Conservation (phyloP, 1,139 yeast species). For the Spathaspora jeffriesii region DNA sequence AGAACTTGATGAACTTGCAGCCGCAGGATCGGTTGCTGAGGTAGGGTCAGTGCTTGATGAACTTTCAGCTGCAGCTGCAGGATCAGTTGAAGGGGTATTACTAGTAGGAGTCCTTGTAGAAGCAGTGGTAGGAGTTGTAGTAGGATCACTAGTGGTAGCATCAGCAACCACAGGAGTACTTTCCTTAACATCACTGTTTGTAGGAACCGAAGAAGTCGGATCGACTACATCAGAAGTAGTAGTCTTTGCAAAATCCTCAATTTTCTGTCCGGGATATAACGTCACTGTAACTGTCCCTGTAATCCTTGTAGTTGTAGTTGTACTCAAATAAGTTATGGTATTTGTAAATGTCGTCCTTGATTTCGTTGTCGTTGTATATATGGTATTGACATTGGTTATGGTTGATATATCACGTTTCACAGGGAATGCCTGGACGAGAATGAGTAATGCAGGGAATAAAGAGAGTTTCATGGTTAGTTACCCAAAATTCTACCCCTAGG, state of each 20-base stretch:
- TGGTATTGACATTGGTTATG: conserved; percentile 18
- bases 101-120: background rate
- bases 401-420: background rate
- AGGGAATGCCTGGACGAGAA: background rate
- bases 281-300: background rate
- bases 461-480: background rate
- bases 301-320: background rate
- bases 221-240: background rate
- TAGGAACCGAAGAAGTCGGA: too few relatives aligned
- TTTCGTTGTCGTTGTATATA: conserved; percentile 48
- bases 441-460: background rate
- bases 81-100: conserved; percentile 2
- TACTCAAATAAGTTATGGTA: background rate
- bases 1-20: too few relatives aligned
- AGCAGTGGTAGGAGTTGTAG: conserved; percentile 2
- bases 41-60: background rate
- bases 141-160: conserved; percentile 24
- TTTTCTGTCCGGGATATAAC: background rate
- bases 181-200: too few relatives aligned
- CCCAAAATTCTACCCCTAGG: too few relatives aligned
- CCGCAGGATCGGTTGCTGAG: too few relatives aligned
- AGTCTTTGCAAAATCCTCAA: background rate
- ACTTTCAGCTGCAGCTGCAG: conserved; percentile 2
- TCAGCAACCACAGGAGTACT: conserved; percentile 20
- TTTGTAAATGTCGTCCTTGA: conserved; percentile 16